Percentiles rank a stretch among this genome's conserved stretches.
Evolutionary conservation across 192 early-diverging fungal species (phyloP).

Genomic region (Coemansia sp.): DNA sequence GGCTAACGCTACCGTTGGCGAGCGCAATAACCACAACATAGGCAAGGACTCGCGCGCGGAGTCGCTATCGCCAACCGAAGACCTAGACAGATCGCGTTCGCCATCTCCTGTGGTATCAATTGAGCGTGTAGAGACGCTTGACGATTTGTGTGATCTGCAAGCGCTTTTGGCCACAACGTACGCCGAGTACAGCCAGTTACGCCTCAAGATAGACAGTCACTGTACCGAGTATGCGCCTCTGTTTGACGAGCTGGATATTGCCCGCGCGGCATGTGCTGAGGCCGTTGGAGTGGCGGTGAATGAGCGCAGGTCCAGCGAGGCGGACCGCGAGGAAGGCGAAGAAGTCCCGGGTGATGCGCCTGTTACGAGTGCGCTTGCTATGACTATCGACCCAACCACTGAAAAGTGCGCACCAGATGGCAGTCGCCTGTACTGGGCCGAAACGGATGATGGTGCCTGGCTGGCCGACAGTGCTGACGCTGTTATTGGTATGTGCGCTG

Average conservation of each 20-base stretch:
- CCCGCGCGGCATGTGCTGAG: conserved; percentile 10
- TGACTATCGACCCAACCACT: conserved; percentile 17
- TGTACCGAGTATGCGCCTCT: conserved; percentile 28
- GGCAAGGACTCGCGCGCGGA: conserved; percentile 24
- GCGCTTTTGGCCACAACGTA: conserved; percentile 19
- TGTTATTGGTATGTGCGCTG: conserved; percentile 10
- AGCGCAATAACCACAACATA: neutral
- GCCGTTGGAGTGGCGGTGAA: conserved; percentile 4
- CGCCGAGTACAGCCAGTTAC: conserved; percentile 48
- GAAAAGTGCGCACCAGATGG: conserved; percentile 37
- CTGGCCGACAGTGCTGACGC: conserved; percentile 44
- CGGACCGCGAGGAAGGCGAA: conserved; percentile 54
- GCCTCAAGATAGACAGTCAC: conserved; percentile 35
- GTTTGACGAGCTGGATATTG: conserved; percentile 25
- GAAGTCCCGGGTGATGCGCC: conserved; percentile 29
- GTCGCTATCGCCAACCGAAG: conserved; percentile 35
- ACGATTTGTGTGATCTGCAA: conserved; percentile 32
- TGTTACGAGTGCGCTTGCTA: conserved; percentile 12
- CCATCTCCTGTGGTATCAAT: conserved; percentile 15
- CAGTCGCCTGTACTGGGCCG: conserved; percentile 36
- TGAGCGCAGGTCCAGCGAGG: conserved; percentile 10
- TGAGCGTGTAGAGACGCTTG: conserved; percentile 32
- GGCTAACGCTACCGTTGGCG: neutral
- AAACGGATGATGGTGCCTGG: conserved; percentile 24
- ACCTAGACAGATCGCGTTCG: conserved; percentile 10